phyloP scores from a whole-genome alignment of 2,329 filamentous ascomycete genomes.

The Davidsoniella virescens region DNA sequence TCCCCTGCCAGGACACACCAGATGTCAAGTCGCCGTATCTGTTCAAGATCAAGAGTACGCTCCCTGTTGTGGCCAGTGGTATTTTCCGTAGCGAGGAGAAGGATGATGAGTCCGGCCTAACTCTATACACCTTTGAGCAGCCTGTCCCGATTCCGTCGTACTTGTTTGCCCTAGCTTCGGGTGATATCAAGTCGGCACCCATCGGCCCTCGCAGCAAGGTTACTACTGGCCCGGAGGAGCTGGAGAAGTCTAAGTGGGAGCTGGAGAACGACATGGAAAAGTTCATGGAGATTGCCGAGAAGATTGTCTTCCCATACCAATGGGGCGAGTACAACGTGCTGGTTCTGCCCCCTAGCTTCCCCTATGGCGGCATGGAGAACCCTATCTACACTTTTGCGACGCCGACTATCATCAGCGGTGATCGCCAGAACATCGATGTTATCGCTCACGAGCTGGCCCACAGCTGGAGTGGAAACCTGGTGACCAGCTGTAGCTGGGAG shows the following conservation, averaged over 20 bases:
- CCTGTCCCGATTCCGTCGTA: conserved; percentile 87
- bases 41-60: conserved; percentile 71
- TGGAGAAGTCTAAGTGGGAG: conserved; percentile 76
- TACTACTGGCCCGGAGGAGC: conserved; percentile 73
- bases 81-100: conserved; percentile 36
- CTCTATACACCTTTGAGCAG: conserved; percentile 74
- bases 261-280: conserved; percentile 81
- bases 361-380: conserved; percentile 84
- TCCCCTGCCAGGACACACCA: conserved; percentile 94
- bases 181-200: conserved; percentile 70
- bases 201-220: conserved; percentile 78
- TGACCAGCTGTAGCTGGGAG: conserved; percentile 66
- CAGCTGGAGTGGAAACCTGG: conserved; percentile 79
- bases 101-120: conserved; percentile 34
- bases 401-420: conserved; percentile 81
- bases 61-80: conserved; percentile 86
- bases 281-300: conserved; percentile 76
- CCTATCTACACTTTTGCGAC: conserved; percentile 92
- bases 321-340: conserved; percentile 95
- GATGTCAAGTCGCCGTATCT: conserved; percentile 92
- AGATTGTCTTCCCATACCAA: conserved; percentile 66
- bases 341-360: conserved; percentile 77
- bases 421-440: conserved; percentile 83
- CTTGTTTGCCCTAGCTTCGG: conserved; percentile 77
- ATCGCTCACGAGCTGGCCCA: conserved; percentile 72